These are phyloP conservation scores for Podaxis sp. DNA, from an alignment of 768 basidiomycete genomes.

Conservation along the genomic window DNA sequence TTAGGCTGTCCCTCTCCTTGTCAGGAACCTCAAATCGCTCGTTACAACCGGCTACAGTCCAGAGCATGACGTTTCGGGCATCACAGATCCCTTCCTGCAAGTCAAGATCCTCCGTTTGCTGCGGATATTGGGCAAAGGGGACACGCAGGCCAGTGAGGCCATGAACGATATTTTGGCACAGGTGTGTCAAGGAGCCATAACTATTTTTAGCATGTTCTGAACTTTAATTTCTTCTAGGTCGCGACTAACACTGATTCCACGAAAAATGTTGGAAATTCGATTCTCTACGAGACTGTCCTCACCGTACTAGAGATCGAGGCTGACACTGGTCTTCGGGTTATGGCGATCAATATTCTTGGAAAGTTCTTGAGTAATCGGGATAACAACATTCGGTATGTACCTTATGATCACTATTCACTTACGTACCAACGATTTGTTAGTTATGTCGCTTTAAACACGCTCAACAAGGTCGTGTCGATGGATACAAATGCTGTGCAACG, in stretches of 20 bases:
- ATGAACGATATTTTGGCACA: constrained; percentile 99
- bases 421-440: constrained; percentile 39
- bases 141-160: constrained; percentile 83
- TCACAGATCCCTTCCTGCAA: constrained; percentile 95
- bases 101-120: constrained; percentile 90
- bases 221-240: constrained; percentile 49
- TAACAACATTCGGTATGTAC: constrained; percentile 91
- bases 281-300: constrained; percentile 95
- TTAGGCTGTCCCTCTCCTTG: constrained; percentile 89
- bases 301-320: constrained; percentile 97
- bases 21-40: constrained; percentile 91
- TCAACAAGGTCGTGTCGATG: constrained; percentile 97
- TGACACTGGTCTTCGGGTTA: constrained; percentile 91
- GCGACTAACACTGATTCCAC: constrained; percentile 98
- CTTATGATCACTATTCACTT: neutral
- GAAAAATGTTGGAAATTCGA: constrained; percentile 98
- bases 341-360: constrained; percentile 99
- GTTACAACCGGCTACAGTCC: constrained; percentile 97
- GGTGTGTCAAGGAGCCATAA: constrained; percentile 37
- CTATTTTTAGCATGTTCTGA: constrained; percentile 8
- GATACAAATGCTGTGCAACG: constrained; percentile 98
- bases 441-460: constrained; percentile 96
- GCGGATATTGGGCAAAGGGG: constrained; percentile 83
- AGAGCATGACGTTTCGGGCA: constrained; percentile 98
- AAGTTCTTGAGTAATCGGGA: constrained; percentile 97